Evolutionary conservation across 2,329 filamentous ascomycete genomes (phyloP), one percentile per base, ranked within the genome.

Genomic region (Ophiostoma ips): DNA sequence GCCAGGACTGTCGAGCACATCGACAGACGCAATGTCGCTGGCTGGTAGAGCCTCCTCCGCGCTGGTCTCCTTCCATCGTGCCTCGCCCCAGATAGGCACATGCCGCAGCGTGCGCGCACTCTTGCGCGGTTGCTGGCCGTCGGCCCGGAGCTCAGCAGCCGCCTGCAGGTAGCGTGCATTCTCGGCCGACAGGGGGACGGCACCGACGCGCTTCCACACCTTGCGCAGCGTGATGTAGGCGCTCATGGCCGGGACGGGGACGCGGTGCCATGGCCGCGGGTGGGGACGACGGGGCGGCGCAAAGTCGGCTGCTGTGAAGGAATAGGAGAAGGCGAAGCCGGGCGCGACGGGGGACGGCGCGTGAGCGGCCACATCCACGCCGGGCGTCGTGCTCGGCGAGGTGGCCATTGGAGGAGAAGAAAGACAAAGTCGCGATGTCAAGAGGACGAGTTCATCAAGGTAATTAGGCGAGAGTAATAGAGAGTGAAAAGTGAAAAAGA

Each of bases 61-160:
- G 11, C 19, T 31, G 21, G 16, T 11, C 35, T 10, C 24, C 12
- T 15, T 10, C 40, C 40, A 43, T 30, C 21, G n/a, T 34, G 59
- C 61, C 30, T 61, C 58, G 5, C 58, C 58, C 51, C 62, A 67
- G 34, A 58, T 58, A 11, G 64, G 61, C 52, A 66, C 60, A 40
- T 63, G 54, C 15, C 51, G 52, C 8, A 52, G 46, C 12, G 54
- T 57, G n/a, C 63, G 61, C 18, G 50, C 44, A 50, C 59, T 63
- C 55, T 71, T 71, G 31, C 68, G 60, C 19, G 60, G 37, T 0
- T 60, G 62, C 2, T 50, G 45, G 2, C 65, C 63, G 19, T 63
- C 61, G 21, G 56, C 60, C 15, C 62, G 58, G 5, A 70, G 57
- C 53, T 70, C 68, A 5, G 50, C 31, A 13, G 55, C 46, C 2